phyloP scores from a whole-genome alignment of 306 rosid genomes.

The Urtica urens region DNA sequence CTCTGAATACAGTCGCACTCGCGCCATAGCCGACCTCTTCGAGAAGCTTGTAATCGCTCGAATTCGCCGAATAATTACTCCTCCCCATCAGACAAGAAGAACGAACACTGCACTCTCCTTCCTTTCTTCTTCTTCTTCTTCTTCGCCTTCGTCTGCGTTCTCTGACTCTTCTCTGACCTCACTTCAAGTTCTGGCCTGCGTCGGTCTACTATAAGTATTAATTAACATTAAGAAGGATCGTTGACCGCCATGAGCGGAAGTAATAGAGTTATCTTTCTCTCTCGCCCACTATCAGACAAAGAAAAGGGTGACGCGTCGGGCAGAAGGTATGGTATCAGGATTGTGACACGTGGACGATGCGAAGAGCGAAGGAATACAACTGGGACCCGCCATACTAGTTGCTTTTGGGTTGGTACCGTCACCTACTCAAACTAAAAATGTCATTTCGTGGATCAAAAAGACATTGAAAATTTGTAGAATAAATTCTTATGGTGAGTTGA shows the following conservation, averaged over 20 bases:
- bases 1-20: slow-evolving; percentile 82
- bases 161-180: background rate
- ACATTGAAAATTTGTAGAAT: too few relatives aligned
- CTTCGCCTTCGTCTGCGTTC: background rate
- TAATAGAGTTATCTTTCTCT: background rate
- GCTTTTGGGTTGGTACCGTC: too few relatives aligned
- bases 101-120: background rate
- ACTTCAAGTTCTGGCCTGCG: background rate
- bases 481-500: too few relatives aligned
- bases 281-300: slow-evolving; percentile 1
- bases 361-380: background rate
- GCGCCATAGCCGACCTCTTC: slow-evolving; percentile 98
- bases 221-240: slow-evolving; percentile 15
- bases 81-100: slow-evolving; percentile 23
- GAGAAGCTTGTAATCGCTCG: slow-evolving; percentile 69
- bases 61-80: slow-evolving; percentile 46
- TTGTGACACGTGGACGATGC: slow-evolving; percentile 17
- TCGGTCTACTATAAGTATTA: background rate
- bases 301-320: slow-evolving; percentile 21
- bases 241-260: slow-evolving; percentile 45
- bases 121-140: background rate
- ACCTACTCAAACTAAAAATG: too few relatives aligned
- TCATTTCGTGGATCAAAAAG: too few relatives aligned
- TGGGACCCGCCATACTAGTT: slow-evolving; percentile 15
- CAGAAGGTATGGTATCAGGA: slow-evolving; percentile 11